Evolutionary conservation across 768 basidiomycete species (phyloP).

Genomic region (Cantharellus anzutake): DNA sequence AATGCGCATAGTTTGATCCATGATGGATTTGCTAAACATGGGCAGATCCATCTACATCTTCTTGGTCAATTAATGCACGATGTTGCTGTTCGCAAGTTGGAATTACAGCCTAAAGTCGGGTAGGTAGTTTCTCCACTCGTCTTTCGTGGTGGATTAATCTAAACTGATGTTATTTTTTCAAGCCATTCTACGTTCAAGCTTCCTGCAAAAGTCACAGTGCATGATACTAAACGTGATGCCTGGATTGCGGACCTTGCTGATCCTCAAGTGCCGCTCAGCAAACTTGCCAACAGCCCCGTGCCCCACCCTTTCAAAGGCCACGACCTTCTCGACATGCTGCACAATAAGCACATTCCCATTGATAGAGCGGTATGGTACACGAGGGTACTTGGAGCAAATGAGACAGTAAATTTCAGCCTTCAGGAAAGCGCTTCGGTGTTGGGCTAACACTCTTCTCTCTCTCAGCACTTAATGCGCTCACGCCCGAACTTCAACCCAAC

Average conservation of each 20-base stretch:
- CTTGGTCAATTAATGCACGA: constrained; percentile 41
- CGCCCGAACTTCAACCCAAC: constrained; percentile 65
- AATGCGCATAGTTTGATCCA: constrained; percentile 9
- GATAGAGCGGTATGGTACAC: constrained; percentile 77
- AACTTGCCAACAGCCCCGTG: constrained; percentile 56
- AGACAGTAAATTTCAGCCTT: constrained; percentile 34
- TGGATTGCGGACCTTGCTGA: constrained; percentile 78
- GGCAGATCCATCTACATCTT: constrained; percentile 43
- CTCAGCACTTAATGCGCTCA: constrained; percentile 51
- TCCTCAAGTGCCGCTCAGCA: constrained; percentile 58
- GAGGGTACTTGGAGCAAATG: constrained; percentile 71
- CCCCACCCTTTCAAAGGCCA: constrained; percentile 76
- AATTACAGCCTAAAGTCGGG: constrained; percentile 41
- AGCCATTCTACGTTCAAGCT: constrained; percentile 57
- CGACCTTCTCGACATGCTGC: constrained; percentile 62
- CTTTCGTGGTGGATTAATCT: neutral
- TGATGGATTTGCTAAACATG: constrained; percentile 28
- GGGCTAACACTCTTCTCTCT: neutral
- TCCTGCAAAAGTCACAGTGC: constrained; percentile 65
- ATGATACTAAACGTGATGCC: constrained; percentile 54
- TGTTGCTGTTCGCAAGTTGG: constrained; percentile 44
- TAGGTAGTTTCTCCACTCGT: constrained; percentile 20
- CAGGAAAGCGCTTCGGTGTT: no score
- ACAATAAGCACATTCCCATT: constrained; percentile 56
- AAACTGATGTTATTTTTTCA: neutral